Conservation (phyloP, 2,329 filamentous ascomycete species). For the Torrubiellomyces zombiae region DNA sequence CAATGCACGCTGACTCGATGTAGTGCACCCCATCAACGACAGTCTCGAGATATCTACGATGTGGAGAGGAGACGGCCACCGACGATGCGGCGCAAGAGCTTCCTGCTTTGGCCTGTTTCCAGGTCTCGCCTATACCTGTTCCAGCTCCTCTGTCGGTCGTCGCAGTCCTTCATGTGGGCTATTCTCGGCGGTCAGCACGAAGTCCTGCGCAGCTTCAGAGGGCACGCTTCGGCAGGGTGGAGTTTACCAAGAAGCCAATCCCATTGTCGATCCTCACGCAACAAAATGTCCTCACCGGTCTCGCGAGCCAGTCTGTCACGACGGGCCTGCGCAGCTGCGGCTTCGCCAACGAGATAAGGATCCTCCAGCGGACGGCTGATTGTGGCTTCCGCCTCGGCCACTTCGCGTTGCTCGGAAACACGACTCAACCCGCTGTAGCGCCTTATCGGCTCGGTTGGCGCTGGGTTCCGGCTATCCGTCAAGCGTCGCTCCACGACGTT, state of each 20-base stretch:
- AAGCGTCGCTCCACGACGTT: constrained; percentile 47
- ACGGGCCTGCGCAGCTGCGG: constrained; percentile 40
- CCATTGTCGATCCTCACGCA: constrained; percentile 41
- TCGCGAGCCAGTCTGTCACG: constrained; percentile 40
- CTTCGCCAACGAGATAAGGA: constrained; percentile 49
- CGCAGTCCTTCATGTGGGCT: constrained; percentile 34
- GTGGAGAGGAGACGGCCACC: constrained; percentile 13
- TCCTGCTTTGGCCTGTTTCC: constrained; percentile 18
- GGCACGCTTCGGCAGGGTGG: no score
- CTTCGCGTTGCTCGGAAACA: neutral
- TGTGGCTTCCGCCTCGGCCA: constrained; percentile 5
- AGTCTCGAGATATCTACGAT: no score
- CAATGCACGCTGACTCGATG: no score
- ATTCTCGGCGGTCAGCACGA: constrained; percentile 1
- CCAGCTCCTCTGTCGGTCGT: constrained; percentile 34
- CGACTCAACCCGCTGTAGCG: constrained; percentile 4
- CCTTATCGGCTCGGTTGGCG: constrained; percentile 10
- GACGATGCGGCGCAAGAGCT: constrained; percentile 23
- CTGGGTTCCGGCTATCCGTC: constrained; percentile 22
- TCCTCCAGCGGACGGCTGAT: constrained; percentile 50
- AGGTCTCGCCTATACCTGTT: constrained; percentile 22
- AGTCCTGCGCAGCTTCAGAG: no score
- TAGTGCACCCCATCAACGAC: no score
- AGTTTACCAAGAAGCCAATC: constrained; percentile 43
- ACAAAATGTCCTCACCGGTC: constrained; percentile 34